Base-by-base conservation (phyloP, 108 stramenopile genomes). In the Cylindrotheca fusiformis region DNA sequence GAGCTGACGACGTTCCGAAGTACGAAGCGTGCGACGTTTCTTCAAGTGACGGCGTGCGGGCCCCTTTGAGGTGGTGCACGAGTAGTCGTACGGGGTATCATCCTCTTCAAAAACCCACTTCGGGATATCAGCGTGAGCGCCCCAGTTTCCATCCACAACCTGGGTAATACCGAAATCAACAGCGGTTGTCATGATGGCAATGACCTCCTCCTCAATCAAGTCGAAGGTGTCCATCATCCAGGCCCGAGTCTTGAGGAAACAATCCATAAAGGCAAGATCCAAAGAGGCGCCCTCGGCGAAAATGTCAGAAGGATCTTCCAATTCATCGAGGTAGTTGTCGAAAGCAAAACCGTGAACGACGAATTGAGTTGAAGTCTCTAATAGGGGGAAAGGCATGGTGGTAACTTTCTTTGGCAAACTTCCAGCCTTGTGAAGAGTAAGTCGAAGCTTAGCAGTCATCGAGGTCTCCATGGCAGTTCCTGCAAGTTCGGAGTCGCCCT, bases 381-480 rank as follows among this genome's bases (percentile, higher is more conserved):
- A 55, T 20, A 69, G 52, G 5, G 68, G 68, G 18, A 50, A 69
- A 23, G 32, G 10, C 26, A 69, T n/a, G 32, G 22, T 26, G 2
- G 20, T 2, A 2, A 69, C 68, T 46, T 30, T 51, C 24, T 41
- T 55, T 20, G 68, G 68, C 14, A 71, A 41, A 28, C 46, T 49
- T 21, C 26, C 70, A 23, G 32, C 55, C 32, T 71, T 71, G 55
- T 71, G 70, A 2, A 71, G 55, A 10, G 62, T 71, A 21, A 71
- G 36, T n/a, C 70, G 61, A 19, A 71, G 62, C 54, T 71, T 71
- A 14, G 70, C 47, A 8, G 70, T 71, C 70, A 71, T 63, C 47
- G 32, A 41, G 1, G 70, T 71, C 57, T 71, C 70, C 70, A 71
- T 71, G 44, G 70, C 70, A 30, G 70, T 71, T 23, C 70, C 70